Conservation (phyloP, 768 basidiomycete genomes). For the Suillus subluteus region DNA sequence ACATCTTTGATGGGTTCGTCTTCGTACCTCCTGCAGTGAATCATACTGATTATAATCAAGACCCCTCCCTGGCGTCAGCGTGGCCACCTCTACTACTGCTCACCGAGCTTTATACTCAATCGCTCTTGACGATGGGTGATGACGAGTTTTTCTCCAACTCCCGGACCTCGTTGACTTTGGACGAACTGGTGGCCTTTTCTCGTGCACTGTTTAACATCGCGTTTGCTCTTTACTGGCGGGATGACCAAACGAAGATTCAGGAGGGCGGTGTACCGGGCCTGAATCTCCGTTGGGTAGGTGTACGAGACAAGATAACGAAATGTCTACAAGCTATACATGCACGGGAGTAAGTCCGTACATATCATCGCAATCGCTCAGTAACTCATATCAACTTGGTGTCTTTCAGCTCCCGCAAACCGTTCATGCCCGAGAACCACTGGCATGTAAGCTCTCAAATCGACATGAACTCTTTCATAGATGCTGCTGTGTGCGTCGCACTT, state of each 20-base stretch:
- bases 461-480: constrained; percentile 77
- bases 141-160: constrained; percentile 87
- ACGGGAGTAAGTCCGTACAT: constrained; percentile 67
- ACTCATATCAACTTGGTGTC: constrained; percentile 13
- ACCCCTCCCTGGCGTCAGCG: constrained; percentile 44
- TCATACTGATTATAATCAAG: constrained; percentile 32
- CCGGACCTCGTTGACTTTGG: constrained; percentile 79
- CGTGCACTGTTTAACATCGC: constrained; percentile 83
- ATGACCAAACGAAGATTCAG: constrained; percentile 43
- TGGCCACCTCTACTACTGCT: constrained; percentile 82
- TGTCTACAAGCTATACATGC: constrained; percentile 85
- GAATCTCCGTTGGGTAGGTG: constrained; percentile 59
- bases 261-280: constrained; percentile 45
- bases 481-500: constrained; percentile 67
- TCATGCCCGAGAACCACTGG: constrained; percentile 88
- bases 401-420: constrained; percentile 77
- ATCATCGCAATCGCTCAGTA: not conserved
- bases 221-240: constrained; percentile 75
- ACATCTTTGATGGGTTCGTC: constrained; percentile 43
- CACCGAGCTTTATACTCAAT: constrained; percentile 80
- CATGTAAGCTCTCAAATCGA: constrained; percentile 66
- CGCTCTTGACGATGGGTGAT: constrained; percentile 90
- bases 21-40: not conserved
- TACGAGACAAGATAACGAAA: constrained; percentile 74
- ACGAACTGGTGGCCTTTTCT: constrained; percentile 79